These are phyloP conservation scores for Botryosphaeria dothidea DNA, from an alignment of 2,329 filamentous ascomycete genomes.

Conservation along the genomic window DNA sequence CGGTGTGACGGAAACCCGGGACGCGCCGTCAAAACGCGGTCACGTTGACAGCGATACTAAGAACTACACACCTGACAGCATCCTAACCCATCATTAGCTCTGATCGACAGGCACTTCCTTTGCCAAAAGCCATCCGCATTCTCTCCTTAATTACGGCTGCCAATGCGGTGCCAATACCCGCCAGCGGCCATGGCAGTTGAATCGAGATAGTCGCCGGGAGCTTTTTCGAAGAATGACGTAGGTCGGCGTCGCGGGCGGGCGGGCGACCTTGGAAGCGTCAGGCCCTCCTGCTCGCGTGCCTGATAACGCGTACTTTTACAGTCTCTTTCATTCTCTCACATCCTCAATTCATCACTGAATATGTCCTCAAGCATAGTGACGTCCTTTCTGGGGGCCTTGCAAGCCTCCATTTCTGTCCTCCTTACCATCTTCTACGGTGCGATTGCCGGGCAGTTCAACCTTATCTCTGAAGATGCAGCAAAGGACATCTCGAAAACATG, in stretches of 20 bases:
- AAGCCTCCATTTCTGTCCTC: constrained; percentile 56
- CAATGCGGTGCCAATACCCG: neutral
- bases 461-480: constrained; percentile 49
- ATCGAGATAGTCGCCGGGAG: neutral
- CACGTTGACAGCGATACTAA: neutral
- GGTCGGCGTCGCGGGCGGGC: neutral
- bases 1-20: neutral
- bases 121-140: neutral
- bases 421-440: constrained; percentile 57
- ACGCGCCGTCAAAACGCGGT: neutral
- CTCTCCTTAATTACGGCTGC: neutral
- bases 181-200: neutral
- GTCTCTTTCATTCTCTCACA: neutral
- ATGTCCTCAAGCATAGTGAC: constrained; percentile 28
- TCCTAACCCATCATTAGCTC: neutral
- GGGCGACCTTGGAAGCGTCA: neutral
- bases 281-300: constrained; percentile 3
- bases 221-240: neutral
- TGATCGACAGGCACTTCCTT: neutral
- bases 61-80: neutral
- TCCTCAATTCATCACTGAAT: neutral
- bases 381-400: constrained; percentile 54
- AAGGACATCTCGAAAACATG: constrained; percentile 56
- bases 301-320: neutral
- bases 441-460: constrained; percentile 50